Evolutionary conservation across 1,284 basidiomycete genomes (phyloP).

Genomic region (Ceratobasidium sp.): DNA sequence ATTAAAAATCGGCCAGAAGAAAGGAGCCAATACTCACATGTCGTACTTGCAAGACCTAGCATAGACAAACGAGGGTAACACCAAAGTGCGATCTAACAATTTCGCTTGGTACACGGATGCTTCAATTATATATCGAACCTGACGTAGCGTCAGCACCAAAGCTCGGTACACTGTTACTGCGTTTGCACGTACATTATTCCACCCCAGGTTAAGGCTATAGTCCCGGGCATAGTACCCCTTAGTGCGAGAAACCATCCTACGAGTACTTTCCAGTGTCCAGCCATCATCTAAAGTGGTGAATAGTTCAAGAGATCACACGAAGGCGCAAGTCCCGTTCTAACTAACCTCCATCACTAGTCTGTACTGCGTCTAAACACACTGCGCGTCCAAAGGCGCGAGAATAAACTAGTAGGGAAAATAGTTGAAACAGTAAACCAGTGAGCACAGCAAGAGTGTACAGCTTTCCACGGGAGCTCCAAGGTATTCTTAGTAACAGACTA

Average conservation of each 20-base stretch:
- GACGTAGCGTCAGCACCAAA: background rate
- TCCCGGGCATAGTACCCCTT: conserved; percentile 46
- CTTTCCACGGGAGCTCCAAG: background rate
- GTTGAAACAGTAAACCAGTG: background rate
- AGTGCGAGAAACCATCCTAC: conserved; percentile 12
- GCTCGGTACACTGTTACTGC: background rate
- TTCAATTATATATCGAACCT: conserved; percentile 46
- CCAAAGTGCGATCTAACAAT: conserved; percentile 40
- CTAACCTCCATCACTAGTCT: background rate
- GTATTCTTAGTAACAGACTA: background rate
- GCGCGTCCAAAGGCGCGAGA: background rate
- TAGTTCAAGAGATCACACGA: too few relatives aligned
- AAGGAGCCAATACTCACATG: conserved; percentile 11
- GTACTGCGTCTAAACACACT: background rate
- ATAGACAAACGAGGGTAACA: conserved; percentile 44
- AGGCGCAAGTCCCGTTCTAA: background rate
- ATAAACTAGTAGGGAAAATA: background rate
- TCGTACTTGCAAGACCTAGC: conserved; percentile 38
- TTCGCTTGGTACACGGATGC: conserved; percentile 34
- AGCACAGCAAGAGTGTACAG: background rate
- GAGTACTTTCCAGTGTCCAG: conserved; percentile 1
- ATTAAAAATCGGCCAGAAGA: background rate
- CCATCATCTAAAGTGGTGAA: background rate
- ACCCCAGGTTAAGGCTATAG: conserved; percentile 44
- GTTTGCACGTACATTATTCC: conserved; percentile 45